phyloP scores from a whole-genome alignment of 2,329 filamentous ascomycete genomes.

The Clonostachys chloroleuca region DNA sequence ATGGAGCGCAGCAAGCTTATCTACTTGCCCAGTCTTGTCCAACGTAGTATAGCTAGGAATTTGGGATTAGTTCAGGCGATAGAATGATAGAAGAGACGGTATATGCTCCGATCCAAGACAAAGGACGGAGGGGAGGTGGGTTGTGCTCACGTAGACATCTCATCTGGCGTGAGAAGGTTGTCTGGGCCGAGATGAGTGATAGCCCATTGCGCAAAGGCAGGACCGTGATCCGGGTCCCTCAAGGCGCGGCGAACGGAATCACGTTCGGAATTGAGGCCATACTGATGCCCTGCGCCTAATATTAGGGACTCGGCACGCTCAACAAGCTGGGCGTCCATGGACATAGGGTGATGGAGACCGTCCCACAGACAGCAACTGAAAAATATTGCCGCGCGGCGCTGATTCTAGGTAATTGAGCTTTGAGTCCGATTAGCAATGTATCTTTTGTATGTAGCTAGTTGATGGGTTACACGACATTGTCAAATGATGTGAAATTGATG shows the following conservation, averaged over 20 bases:
- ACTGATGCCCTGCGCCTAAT: constrained; percentile 20
- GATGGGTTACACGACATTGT: too few relatives aligned
- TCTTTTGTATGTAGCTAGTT: too few relatives aligned
- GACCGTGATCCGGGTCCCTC: constrained; percentile 22
- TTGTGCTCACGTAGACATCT: constrained; percentile 44
- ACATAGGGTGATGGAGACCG: background rate
- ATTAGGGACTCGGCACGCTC: constrained; percentile 24
- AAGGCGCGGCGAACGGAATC: constrained; percentile 32
- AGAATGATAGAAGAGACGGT: background rate
- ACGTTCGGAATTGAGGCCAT: constrained; percentile 21
- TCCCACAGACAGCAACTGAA: too few relatives aligned
- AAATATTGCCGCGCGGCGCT: too few relatives aligned
- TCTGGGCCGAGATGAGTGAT: constrained; percentile 40
- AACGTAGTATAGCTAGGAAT: constrained; percentile 42
- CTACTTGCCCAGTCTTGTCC: constrained; percentile 41
- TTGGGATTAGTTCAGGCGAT: background rate
- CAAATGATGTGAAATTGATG: too few relatives aligned
- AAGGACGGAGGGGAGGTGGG: background rate
- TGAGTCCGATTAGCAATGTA: too few relatives aligned
- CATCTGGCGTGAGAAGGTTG: constrained; percentile 48
- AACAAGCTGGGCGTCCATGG: constrained; percentile 17
- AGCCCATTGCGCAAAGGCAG: constrained; percentile 41
- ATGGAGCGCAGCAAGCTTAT: constrained; percentile 35
- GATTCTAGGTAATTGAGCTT: too few relatives aligned
- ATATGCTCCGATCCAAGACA: background rate